Conservation (phyloP, 345 rosid species). For the Ceriops zippeliana region DNA sequence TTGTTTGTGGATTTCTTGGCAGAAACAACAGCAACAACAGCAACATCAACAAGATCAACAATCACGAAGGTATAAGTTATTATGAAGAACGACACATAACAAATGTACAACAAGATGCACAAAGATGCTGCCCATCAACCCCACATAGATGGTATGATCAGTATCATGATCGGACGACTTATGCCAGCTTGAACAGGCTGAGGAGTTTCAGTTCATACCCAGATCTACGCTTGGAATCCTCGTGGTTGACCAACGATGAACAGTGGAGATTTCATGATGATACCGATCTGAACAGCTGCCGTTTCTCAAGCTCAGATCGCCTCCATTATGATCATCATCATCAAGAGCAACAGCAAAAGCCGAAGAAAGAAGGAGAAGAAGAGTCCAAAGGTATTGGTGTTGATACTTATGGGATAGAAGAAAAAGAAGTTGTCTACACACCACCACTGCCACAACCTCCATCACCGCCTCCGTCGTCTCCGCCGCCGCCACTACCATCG, state of each 20-base stretch:
- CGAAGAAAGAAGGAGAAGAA: slow-evolving; percentile 2
- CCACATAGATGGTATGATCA: slow-evolving; percentile 42
- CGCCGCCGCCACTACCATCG: slow-evolving; percentile 9
- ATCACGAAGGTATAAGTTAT: background rate
- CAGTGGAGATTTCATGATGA: slow-evolving; percentile 76
- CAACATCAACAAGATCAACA: slow-evolving; percentile 4
- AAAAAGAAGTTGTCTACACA: slow-evolving; percentile 13
- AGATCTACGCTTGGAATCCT: slow-evolving; percentile 60
- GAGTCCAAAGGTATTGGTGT: slow-evolving; percentile 21
- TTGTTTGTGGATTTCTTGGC: slow-evolving; percentile 67
- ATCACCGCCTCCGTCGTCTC: slow-evolving; percentile 6
- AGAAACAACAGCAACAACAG: slow-evolving; percentile 22
- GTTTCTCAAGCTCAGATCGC: slow-evolving; percentile 32
- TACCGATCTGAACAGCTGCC: slow-evolving; percentile 40
- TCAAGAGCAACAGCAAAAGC: slow-evolving; percentile 10
- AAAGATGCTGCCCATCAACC: slow-evolving; percentile 30
- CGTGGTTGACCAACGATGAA: slow-evolving; percentile 33
- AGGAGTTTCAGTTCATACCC: slow-evolving; percentile 75
- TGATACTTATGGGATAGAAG: slow-evolving; percentile 10
- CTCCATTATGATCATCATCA: background rate
- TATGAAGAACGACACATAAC: slow-evolving; percentile 28
- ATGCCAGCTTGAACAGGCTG: slow-evolving; percentile 34
- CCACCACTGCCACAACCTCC: slow-evolving; percentile 13
- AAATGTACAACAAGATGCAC: slow-evolving; percentile 20
- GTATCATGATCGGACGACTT: slow-evolving; percentile 38